Evolutionary conservation across 352 stramenopile genomes (phyloP).

Genomic region (Phytophthora pisi): DNA sequence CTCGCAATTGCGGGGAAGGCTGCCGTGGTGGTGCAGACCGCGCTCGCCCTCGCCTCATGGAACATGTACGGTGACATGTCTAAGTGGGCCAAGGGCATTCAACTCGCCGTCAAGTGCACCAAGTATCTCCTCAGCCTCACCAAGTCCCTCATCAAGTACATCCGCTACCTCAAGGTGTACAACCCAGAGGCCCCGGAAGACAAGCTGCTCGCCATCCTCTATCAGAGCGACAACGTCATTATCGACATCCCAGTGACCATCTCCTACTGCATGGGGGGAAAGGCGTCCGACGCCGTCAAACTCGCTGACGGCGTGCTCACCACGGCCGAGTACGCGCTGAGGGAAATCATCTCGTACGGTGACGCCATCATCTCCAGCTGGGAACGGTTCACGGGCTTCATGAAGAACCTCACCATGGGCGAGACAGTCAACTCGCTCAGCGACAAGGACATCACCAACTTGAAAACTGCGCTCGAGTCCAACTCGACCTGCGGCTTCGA

Average conservation of each 20-base stretch:
- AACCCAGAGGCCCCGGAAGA: constrained; percentile 40
- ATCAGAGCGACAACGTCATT: constrained; percentile 49
- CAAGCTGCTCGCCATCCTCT: constrained; percentile 42
- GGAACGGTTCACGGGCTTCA: constrained; percentile 34
- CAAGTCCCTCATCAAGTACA: constrained; percentile 42
- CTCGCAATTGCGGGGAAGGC: constrained; percentile 41
- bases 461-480: constrained; percentile 35
- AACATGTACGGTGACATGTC: constrained; percentile 38
- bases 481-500: constrained; percentile 41
- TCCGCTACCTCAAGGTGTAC: constrained; percentile 36
- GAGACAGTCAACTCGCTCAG: constrained; percentile 23
- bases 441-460: constrained; percentile 23
- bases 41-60: constrained; percentile 26
- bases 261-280: constrained; percentile 44
- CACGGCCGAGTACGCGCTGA: constrained; percentile 38
- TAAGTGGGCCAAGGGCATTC: constrained; percentile 27
- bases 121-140: constrained; percentile 46
- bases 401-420: constrained; percentile 38
- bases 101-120: constrained; percentile 41
- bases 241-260: constrained; percentile 55
- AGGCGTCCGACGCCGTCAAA: constrained; percentile 37
- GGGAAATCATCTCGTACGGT: constrained; percentile 41
- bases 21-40: constrained; percentile 32
- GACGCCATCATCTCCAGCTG: constrained; percentile 38
- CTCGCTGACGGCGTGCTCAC: constrained; percentile 39